Evolutionary conservation across 805 yeast genomes (phyloP), one percentile per base, ranked within the genome.

Genomic region (Starmerella scarabaei): DNA sequence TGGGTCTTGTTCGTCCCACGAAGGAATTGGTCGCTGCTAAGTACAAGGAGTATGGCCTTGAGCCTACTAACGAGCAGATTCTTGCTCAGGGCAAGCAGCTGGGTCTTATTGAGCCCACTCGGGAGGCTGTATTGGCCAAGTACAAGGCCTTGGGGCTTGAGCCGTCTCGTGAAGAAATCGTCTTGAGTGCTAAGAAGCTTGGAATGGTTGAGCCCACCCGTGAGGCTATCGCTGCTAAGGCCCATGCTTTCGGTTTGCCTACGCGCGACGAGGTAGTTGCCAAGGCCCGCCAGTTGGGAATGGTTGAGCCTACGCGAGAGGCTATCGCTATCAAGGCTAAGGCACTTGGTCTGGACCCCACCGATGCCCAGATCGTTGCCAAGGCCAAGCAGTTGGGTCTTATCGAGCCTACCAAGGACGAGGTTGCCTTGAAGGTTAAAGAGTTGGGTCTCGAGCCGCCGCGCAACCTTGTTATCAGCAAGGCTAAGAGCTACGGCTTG

Each of bases 61-160:
- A 42, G 1, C 64, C 81, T 71, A 53, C 36, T 16, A 32, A 30
- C 11, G 40, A 38, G n/a, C 36, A 37, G 2, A 30, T 35, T 11
- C 12, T 26, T 15, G 33, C 21, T 58, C 72, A 73, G 12, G 84
- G 79, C 36, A 80, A 73, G 55, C 91, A 85, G 2, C 64, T 79
- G 49, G 67, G 71, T 52, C 60, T 83, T 41, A 88, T 91, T 1
- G 58, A 68, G 4, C 60, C 66, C 30, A 20, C 49, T 45, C 2
- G 19, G 30, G 5, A 19, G 16, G 4, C 15, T 14, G 20, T 41
- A 11, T 33, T 18, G 20, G 30, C 36, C 17, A 11, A 15, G 21
- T n/a, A 21, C 11, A 19, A 15, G 15, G 44, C 44, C 17, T 20
- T 23, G 26, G 26, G n/a, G n/a, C 31, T 39, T 20, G 48, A 48